These are phyloP conservation scores for Suillus lakei DNA, from an alignment of 768 basidiomycete species.

Conservation along the genomic window DNA sequence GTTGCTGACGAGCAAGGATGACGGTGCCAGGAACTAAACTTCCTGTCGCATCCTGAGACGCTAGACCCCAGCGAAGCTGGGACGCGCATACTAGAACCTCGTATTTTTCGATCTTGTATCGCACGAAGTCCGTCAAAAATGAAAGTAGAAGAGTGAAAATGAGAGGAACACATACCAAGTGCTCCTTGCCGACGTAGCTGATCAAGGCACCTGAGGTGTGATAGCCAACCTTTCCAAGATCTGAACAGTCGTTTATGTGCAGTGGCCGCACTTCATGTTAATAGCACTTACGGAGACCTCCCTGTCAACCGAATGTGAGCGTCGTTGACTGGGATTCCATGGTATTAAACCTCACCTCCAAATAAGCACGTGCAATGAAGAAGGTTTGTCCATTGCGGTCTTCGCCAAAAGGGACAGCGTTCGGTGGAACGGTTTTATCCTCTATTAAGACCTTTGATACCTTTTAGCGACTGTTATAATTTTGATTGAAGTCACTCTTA, in stretches of 20 bases:
- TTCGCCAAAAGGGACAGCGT: slow-evolving; percentile 33
- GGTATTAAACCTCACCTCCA: not conserved
- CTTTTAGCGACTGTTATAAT: not conserved
- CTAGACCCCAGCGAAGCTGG: slow-evolving; percentile 37
- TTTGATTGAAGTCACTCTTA: slow-evolving; percentile 10
- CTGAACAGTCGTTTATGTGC: slow-evolving; percentile 16
- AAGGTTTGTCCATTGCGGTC: slow-evolving; percentile 27
- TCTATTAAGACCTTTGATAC: slow-evolving; percentile 25
- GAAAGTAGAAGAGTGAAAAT: not conserved
- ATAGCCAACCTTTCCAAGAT: slow-evolving; percentile 39
- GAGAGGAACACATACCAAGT: slow-evolving; percentile 24
- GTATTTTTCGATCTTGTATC: slow-evolving; percentile 31
- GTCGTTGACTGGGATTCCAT: not conserved
- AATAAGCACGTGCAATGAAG: slow-evolving; percentile 30
- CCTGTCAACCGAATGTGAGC: not conserved
- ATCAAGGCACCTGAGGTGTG: slow-evolving; percentile 38
- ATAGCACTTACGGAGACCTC: slow-evolving; percentile 8
- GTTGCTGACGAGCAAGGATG: slow-evolving; percentile 28
- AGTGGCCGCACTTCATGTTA: not conserved
- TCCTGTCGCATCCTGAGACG: slow-evolving; percentile 15
- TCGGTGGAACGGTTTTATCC: slow-evolving; percentile 33
- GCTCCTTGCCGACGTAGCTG: slow-evolving; percentile 39
- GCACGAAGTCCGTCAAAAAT: slow-evolving; percentile 1
- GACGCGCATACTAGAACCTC: slow-evolving; percentile 42
- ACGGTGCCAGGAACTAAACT: slow-evolving; percentile 33